phyloP scores from a whole-genome alignment of 257 asterid genomes.

The Ilex asprella region DNA sequence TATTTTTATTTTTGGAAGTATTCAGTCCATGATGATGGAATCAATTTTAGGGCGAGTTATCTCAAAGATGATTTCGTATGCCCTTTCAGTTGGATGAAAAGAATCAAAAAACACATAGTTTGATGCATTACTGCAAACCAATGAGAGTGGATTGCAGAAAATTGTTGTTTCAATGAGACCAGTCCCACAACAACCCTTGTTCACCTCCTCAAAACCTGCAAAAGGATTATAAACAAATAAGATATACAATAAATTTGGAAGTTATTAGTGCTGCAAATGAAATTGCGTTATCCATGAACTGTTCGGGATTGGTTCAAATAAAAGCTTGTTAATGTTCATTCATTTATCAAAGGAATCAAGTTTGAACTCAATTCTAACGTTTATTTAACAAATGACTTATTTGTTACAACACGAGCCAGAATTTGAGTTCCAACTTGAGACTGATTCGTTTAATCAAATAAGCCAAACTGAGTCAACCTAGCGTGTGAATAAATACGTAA shows the following conservation, averaged over 20 bases:
- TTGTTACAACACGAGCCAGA: no score
- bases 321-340: neutral
- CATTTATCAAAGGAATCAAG: neutral
- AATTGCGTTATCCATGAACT: neutral
- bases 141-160: neutral
- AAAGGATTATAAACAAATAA: no score
- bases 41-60: neutral
- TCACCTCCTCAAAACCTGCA: neutral
- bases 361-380: no score
- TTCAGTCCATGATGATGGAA: neutral
- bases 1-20: no score
- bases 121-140: neutral
- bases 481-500: no score
- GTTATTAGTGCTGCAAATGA: neutral
- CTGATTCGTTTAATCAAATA: no score
- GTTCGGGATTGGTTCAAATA: neutral
- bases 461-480: no score
- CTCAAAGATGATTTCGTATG: neutral
- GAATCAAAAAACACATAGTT: neutral
- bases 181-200: neutral
- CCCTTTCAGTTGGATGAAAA: neutral
- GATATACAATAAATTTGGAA: neutral
- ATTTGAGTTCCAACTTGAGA: no score
- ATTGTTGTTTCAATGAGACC: neutral
- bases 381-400: no score